Evolutionary conservation across 2,329 filamentous ascomycete species (phyloP).

Genomic region (Penicillium aurantiogriseum): DNA sequence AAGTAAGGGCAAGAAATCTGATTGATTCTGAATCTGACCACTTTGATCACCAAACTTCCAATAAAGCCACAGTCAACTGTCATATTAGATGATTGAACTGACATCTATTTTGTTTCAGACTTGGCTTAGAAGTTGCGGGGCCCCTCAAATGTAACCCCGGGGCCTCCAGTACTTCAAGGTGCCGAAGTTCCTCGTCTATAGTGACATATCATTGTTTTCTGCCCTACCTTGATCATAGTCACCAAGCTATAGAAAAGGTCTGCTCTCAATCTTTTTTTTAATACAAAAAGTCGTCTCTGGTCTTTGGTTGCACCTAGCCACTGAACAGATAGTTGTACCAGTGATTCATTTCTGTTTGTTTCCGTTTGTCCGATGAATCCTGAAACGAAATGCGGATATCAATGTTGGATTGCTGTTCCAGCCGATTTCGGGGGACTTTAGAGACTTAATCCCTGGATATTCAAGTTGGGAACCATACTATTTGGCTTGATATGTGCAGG

Average conservation of each 20-base stretch:
- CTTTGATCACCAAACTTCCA: not conserved
- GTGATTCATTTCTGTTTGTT: not conserved
- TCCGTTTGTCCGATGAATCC: not conserved
- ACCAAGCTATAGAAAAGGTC: not conserved
- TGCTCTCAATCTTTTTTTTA: not conserved
- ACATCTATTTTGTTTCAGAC: conserved; percentile 3
- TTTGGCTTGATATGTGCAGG: not conserved
- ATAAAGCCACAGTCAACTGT: not conserved
- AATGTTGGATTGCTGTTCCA: not conserved
- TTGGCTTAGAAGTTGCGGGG: not conserved
- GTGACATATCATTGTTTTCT: not conserved
- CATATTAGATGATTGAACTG: not conserved
- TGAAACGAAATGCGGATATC: not conserved
- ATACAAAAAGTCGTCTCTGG: too few species aligned
- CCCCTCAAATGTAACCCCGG: not conserved
- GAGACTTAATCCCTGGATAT: not conserved
- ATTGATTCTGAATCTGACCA: not conserved
- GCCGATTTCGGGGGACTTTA: not conserved
- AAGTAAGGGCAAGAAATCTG: not conserved
- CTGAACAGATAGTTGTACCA: not conserved
- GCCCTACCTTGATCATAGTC: not conserved
- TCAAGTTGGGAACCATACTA: not conserved
- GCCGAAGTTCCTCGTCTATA: not conserved
- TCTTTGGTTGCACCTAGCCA: not conserved
- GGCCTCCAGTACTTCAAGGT: not conserved